Conservation (phyloP, 176 grass and related monocot genomes). For the Oryza glumipatula region DNA sequence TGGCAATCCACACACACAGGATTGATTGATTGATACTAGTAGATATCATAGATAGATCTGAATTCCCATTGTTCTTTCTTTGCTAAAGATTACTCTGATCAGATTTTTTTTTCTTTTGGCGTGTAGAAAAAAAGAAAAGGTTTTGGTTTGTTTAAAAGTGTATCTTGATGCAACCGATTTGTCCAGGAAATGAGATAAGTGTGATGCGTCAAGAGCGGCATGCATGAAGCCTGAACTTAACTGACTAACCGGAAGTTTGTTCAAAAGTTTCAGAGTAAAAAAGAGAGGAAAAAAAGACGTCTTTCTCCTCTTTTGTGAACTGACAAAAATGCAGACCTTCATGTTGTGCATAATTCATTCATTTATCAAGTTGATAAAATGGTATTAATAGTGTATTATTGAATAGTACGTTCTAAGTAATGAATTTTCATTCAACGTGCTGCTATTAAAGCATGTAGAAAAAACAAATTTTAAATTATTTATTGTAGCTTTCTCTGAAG, state of each 20-base stretch:
- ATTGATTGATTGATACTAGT: neutral
- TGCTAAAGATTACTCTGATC: slow-evolving; percentile 26
- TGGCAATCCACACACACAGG: neutral
- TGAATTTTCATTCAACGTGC: neutral
- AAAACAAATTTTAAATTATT: neutral
- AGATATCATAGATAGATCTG: neutral
- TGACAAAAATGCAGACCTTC: neutral
- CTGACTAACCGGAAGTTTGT: neutral
- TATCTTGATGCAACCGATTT: slow-evolving; percentile 26
- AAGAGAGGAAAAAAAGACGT: neutral
- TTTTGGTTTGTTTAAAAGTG: neutral
- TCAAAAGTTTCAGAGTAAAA: neutral
- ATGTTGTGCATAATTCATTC: neutral
- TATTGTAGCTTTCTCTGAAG: neutral
- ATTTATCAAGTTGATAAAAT: neutral
- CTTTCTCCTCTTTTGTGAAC: neutral
- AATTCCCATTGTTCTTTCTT: slow-evolving; percentile 5
- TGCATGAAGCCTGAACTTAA: slow-evolving; percentile 22
- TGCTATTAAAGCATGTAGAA: neutral
- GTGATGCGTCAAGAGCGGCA: slow-evolving; percentile 37
- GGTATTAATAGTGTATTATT: neutral
- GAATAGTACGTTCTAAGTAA: neutral
- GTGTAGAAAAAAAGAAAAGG: neutral
- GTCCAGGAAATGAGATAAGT: slow-evolving; percentile 23
- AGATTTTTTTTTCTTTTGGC: neutral